phyloP scores from a whole-genome alignment of 768 basidiomycete species.

The Lactifluus subvellereus region DNA sequence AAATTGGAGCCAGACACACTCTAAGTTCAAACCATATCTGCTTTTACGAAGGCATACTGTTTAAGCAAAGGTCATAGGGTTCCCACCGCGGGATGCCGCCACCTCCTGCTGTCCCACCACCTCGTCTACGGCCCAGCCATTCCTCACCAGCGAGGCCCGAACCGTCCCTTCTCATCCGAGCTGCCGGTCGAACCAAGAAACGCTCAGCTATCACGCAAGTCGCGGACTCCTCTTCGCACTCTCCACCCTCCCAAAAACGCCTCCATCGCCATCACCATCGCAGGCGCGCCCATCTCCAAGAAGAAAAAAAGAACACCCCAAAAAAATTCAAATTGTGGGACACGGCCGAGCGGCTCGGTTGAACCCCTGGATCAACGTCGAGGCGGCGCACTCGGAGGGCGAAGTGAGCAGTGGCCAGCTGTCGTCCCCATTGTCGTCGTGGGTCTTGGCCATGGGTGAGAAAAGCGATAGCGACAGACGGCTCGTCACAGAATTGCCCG shows the following conservation, averaged over 20 bases:
- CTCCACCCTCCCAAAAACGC: slow-evolving; percentile 33
- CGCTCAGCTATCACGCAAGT: slow-evolving; percentile 13
- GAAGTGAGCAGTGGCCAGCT: slow-evolving; percentile 64
- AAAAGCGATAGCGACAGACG: slow-evolving; percentile 58
- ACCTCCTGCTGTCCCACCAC: slow-evolving; percentile 34
- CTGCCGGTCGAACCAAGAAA: slow-evolving; percentile 32
- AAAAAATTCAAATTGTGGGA: slow-evolving; percentile 28
- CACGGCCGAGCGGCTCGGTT: slow-evolving; percentile 33
- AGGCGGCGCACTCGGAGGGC: slow-evolving; percentile 79
- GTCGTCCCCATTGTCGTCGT: slow-evolving; percentile 41
- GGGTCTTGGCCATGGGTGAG: slow-evolving; percentile 30
- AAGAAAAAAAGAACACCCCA: slow-evolving; percentile 22
- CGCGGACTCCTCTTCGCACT: slow-evolving; percentile 31
- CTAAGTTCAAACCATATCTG: no score
- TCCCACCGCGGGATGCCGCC: slow-evolving; percentile 27
- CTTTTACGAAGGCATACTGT: no score
- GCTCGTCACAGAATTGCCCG: slow-evolving; percentile 58
- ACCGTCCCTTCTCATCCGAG: slow-evolving; percentile 43
- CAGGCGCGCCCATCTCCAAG: slow-evolving; percentile 14
- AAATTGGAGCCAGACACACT: no score
- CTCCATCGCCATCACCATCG: slow-evolving; percentile 21
- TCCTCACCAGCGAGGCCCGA: slow-evolving; percentile 30
- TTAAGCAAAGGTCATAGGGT: no score
- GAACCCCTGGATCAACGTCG: slow-evolving; percentile 55
- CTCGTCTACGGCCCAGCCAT: slow-evolving; percentile 26